These are phyloP conservation scores for Phoma sp. DNA, from an alignment of 2,329 filamentous ascomycete species.

Conservation along the genomic window DNA sequence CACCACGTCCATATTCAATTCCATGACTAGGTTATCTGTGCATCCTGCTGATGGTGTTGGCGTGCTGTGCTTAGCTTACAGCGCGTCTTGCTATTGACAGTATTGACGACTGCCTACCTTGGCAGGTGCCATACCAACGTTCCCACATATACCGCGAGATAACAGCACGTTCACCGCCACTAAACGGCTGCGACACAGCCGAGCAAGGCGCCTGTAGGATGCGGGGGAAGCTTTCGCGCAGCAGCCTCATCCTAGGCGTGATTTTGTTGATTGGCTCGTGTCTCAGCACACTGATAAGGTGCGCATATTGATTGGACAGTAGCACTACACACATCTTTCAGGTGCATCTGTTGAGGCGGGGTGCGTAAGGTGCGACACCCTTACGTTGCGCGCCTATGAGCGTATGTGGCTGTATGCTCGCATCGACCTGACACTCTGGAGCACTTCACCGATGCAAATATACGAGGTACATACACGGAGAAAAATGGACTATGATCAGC, in stretches of 20 bases:
- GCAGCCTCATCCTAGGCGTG: constrained; percentile 3
- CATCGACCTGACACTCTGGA: constrained; percentile 5
- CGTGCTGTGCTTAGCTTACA: constrained; percentile 13
- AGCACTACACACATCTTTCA: constrained; percentile 2
- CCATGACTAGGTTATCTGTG: not conserved
- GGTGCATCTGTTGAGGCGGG: constrained; percentile 20
- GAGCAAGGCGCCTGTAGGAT: constrained; percentile 6
- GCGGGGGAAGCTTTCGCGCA: constrained; percentile 11
- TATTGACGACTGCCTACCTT: constrained; percentile 12
- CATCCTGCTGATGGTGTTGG: not conserved
- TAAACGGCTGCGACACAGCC: constrained; percentile 12
- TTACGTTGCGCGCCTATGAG: constrained; percentile 3
- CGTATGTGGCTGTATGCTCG: constrained; percentile 10
- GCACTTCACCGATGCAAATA: constrained; percentile 2
- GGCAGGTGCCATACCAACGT: constrained; percentile 10
- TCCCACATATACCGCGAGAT: constrained; percentile 7
- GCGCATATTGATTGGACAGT: constrained; percentile 1
- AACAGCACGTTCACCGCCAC: constrained; percentile 19
- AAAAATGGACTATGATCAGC: not conserved
- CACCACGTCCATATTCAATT: not conserved
- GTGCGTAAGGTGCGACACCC: constrained; percentile 15
- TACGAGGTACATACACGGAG: not conserved
- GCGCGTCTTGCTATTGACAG: not conserved
- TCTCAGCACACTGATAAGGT: constrained; percentile 15
- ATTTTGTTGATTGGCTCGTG: constrained; percentile 10